Evolutionary conservation across 177 flowering plant genomes (phyloP).

Genomic region (Tripterygium wilfordii): DNA sequence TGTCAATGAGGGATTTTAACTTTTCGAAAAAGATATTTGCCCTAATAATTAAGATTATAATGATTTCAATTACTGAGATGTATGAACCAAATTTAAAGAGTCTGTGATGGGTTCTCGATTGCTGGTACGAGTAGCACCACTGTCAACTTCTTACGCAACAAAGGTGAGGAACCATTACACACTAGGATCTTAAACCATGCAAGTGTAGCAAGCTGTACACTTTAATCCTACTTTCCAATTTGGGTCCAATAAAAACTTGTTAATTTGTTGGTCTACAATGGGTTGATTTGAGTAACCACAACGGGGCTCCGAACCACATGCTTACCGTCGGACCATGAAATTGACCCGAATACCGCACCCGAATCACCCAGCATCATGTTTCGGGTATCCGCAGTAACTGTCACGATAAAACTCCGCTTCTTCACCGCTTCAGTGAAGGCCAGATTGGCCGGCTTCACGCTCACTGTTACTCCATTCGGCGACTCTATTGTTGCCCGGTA

Average conservation of each 20-base stretch:
- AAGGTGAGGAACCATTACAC: too few relatives aligned
- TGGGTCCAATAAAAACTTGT: background rate
- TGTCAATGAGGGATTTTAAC: too few relatives aligned
- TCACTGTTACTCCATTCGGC: slow-evolving; percentile 52
- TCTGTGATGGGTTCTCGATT: too few relatives aligned
- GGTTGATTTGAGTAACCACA: slow-evolving; percentile 47
- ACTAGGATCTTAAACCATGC: too few relatives aligned
- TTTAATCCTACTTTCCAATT: background rate
- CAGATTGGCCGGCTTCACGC: slow-evolving; percentile 59
- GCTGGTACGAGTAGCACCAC: too few relatives aligned
- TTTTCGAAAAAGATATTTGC: too few relatives aligned
- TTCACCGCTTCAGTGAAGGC: slow-evolving; percentile 39
- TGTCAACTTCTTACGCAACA: too few relatives aligned
- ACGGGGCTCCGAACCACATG: slow-evolving; percentile 82
- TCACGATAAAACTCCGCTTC: slow-evolving; percentile 54
- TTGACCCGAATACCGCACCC: slow-evolving; percentile 66
- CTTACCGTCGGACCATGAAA: slow-evolving; percentile 75
- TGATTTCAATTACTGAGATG: too few relatives aligned
- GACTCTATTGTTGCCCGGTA: slow-evolving; percentile 42
- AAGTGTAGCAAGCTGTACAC: too few relatives aligned
- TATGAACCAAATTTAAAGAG: too few relatives aligned
- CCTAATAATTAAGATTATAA: too few relatives aligned
- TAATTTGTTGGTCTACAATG: slow-evolving; percentile 26
- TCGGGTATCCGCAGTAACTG: slow-evolving; percentile 39
- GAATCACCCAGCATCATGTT: slow-evolving; percentile 46